Percentiles rank a stretch among this genome's conserved stretches.
Evolutionary conservation across 2,329 filamentous ascomycete genomes (phyloP).

Genomic region (Pyrenophora tritici-repentis): DNA sequence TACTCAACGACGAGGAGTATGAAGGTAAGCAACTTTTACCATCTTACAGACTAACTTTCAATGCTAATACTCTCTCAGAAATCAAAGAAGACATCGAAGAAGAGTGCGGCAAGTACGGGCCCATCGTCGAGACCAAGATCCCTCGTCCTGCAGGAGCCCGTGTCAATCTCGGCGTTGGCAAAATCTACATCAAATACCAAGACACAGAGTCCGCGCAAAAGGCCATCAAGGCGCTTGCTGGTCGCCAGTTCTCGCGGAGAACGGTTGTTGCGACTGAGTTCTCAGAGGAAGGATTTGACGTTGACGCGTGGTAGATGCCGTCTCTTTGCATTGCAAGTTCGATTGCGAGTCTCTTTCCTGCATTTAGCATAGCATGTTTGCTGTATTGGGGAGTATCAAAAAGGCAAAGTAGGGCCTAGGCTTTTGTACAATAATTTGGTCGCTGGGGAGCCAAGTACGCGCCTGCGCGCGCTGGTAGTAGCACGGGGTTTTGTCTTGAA

Average conservation of each 20-base stretch:
- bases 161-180: constrained; percentile 87
- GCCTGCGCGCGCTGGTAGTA: background rate
- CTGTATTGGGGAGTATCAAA: constrained; percentile 4
- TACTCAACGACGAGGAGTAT: constrained; percentile 93
- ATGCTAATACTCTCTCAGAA: constrained; percentile 62
- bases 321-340: constrained; percentile 1
- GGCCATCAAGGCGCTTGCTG: constrained; percentile 86
- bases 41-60: constrained; percentile 48
- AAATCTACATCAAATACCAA: constrained; percentile 97
- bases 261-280: constrained; percentile 98
- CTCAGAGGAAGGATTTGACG: constrained; percentile 96
- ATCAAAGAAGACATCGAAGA: constrained; percentile 93
- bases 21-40: constrained; percentile 62
- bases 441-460: constrained; percentile 2
- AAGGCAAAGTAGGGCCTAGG: constrained; percentile 1
- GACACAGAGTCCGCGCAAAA: constrained; percentile 76
- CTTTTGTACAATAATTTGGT: constrained; percentile 17
- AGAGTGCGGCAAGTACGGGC: constrained; percentile 90
- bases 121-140: constrained; percentile 86
- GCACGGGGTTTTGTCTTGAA: constrained; percentile 10
- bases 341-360: constrained; percentile 2
- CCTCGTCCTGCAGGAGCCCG: constrained; percentile 83
- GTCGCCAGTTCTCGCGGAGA: constrained; percentile 92
- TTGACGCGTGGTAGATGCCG: constrained; percentile 74
- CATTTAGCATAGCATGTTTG: constrained; percentile 6